Evolutionary conservation across 495 filamentous ascomycete genomes (phyloP).

Genomic region (Daldinia concentrica): DNA sequence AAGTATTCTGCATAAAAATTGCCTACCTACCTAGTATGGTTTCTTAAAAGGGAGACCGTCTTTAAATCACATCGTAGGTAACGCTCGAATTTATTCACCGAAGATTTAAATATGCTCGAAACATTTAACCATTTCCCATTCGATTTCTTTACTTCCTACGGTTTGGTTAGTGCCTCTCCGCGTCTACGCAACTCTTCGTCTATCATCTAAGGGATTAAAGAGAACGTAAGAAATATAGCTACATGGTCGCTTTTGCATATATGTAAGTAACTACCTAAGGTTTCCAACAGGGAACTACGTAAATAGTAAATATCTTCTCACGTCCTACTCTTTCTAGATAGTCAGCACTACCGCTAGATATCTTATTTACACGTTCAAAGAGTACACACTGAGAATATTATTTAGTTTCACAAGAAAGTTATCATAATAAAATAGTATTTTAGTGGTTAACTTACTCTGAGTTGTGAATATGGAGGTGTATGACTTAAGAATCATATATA

Average conservation of each 20-base stretch:
- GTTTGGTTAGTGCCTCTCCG: no score
- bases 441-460: background rate
- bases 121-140: no score
- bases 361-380: background rate
- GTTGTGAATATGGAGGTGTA: background rate
- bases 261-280: no score
- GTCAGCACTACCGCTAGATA: background rate
- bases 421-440: background rate
- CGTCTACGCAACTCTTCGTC: no score
- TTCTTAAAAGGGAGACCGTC: background rate
- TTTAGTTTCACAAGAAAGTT: background rate
- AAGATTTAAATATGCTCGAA: no score
- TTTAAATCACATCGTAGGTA: background rate
- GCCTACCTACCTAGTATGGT: no score
- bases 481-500: background rate
- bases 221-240: background rate
- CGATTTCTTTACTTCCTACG: no score
- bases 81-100: no score
- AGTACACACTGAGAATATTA: background rate
- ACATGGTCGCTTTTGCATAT: background rate
- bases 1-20: background rate
- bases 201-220: background rate
- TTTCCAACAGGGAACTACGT: no score
- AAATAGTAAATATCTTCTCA: background rate
- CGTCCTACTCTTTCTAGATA: background rate